A percentile compares a stretch with the other conserved stretches of the same genome.
These are phyloP conservation scores for Spinacia oleracea DNA, from an alignment of 179 eudicot genomes.

Conservation along the genomic window DNA sequence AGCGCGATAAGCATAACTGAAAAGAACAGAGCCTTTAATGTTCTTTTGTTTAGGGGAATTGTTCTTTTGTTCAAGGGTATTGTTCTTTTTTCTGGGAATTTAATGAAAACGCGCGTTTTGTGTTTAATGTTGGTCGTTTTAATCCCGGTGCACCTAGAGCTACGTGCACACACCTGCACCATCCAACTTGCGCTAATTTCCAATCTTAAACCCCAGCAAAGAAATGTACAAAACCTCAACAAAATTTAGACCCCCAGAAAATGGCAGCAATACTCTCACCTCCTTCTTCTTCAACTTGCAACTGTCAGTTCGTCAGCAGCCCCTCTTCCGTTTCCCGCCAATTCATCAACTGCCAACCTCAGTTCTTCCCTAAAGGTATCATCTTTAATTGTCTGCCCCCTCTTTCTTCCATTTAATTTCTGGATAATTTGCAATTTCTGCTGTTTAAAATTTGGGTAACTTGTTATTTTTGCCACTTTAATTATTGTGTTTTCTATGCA, in stretches of 20 bases:
- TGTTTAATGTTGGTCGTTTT: too few relatives aligned
- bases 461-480: neutral
- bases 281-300: conserved; percentile 29
- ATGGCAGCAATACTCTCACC: conserved; percentile 32
- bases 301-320: conserved; percentile 7
- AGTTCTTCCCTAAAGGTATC: conserved; percentile 21
- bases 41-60: too few relatives aligned
- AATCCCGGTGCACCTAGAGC: too few relatives aligned
- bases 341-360: conserved; percentile 31
- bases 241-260: conserved; percentile 2
- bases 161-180: too few relatives aligned
- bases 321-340: conserved; percentile 22
- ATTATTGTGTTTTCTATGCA: too few relatives aligned
- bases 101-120: too few relatives aligned
- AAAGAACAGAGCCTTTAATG: too few relatives aligned
- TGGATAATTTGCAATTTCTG: neutral
- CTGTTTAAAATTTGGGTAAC: too few relatives aligned
- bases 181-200: too few relatives aligned
- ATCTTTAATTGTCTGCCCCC: conserved; percentile 1
- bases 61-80: too few relatives aligned
- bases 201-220: neutral
- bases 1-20: too few relatives aligned
- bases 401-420: neutral
- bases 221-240: neutral
- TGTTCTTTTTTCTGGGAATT: too few relatives aligned